Evolutionary conservation across 176 grass and related monocot species (phyloP), one percentile per base, ranked within the genome.

Genomic region (Oryza longistaminata): DNA sequence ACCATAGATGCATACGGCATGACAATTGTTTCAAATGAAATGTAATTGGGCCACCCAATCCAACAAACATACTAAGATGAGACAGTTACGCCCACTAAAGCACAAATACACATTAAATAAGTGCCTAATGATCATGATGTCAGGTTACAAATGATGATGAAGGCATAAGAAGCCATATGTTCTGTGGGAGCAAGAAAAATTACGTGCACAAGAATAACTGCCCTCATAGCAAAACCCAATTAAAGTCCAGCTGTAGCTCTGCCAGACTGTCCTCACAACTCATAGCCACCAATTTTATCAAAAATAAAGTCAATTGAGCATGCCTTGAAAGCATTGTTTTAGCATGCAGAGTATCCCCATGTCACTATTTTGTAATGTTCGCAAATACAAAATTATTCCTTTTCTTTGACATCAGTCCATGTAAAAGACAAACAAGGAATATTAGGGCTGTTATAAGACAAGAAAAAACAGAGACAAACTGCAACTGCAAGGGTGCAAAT

Each of bases 291-390:
- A 46, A 11, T 14, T 73, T 50, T 49, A 73, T 64, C 17, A 75
- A 71, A 61, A 14, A 43, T 34, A 64, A 55, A 61, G 9, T 42
- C n/a, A 42, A 53, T 29, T 21, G 27, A 85, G 53, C 14, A 16
- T 25, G 9, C 3, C 4, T 22, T 29, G 52, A 3, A 76, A 42
- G 31, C 9, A 60, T 75, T 2, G 2, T 52, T 11, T 48, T 24
- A 43, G 29, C 0, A 1, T 75, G 42, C 21, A 39, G 61, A 49
- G 53, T n/a, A 75, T 75, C 46, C 31, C 46, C 5, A 76, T 7
- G 55, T 46, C 2, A 71, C 43, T 62, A 82, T 80, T 46, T 73
- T 73, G 70, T 46, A 46, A 12, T 73, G 21, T 21, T 77, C 7
- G 0, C 6, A 9, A 58, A n/a, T 58, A 58, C 6, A 58, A 0